Evolutionary conservation across 352 stramenopile genomes (phyloP).

Genomic region (Pythium biforme): DNA sequence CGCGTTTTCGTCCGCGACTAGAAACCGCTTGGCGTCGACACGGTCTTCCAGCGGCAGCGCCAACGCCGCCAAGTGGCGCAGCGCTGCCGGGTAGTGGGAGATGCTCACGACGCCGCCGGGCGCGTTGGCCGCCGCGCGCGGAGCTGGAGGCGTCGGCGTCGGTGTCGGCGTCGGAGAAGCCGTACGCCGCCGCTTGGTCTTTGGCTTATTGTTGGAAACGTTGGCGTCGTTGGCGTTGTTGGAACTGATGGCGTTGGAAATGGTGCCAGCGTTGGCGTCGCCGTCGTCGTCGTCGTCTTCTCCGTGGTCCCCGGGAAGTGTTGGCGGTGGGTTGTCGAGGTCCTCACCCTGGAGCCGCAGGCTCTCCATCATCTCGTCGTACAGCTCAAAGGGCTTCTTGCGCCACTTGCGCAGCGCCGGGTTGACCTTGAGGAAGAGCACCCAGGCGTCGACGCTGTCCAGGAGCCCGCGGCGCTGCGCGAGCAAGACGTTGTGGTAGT

Average conservation of each 20-base stretch:
- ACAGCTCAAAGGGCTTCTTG: not conserved
- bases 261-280: no score
- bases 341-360: not conserved
- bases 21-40: constrained; percentile 16
- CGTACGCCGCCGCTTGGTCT: not conserved
- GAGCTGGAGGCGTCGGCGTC: not conserved
- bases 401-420: not conserved
- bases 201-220: not conserved
- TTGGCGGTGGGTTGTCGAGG: not conserved
- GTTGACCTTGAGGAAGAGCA: not conserved
- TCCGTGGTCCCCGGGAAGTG: not conserved
- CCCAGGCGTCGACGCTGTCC: not conserved
- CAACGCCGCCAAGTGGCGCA: not conserved
- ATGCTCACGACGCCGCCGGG: not conserved
- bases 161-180: no score
- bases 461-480: not conserved
- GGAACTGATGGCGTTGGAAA: no score
- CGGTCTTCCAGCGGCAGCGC: constrained; percentile 8
- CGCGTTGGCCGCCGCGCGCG: not conserved
- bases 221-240: not conserved
- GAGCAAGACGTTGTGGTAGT: not conserved
- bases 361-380: not conserved
- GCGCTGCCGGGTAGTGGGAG: not conserved
- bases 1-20: constrained; percentile 10
- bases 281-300: not conserved